Base-by-base conservation (phyloP, 164 flowering plant species). In the Macadamia tetraphylla region DNA sequence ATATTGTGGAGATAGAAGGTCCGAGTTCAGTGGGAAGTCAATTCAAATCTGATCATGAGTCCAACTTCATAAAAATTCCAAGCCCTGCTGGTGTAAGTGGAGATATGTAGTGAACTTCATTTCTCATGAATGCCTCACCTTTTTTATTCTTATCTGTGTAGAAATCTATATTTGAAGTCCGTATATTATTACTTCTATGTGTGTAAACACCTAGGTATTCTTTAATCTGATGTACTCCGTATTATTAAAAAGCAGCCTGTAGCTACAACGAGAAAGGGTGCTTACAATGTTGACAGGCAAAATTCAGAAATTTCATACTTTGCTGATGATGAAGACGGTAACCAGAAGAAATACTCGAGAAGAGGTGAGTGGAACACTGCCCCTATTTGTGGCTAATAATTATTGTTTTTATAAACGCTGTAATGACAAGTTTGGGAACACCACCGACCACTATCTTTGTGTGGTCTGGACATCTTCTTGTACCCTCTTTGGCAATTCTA, bases 311-410 rank as follows among this genome's bases (percentile, higher is more conserved):
- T 83, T n/a, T 85, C 84, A 64, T 92, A 95, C 81, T 91, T 82
- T 80, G 97, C 94, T 0, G 99, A 95, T 74, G 98, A 95, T 82
- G 99, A 95, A 79, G 99, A 95, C 77, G 92, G 82, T 66, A 85
- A 81, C 64, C 80, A 67, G 68, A 91, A 85, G 65, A 95, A 95
- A 75, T 95, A 95, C 76, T 60, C 76, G 42, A 77, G 88, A 69
- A 86, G 99, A 63, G 99, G 99, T 87, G 62, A 84, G 84, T 49
- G 9, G 12, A 18, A 46, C 29, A 3, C 49, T 65, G 6, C 40
- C 3, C 18, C 23, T 23, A 23, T 40, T 65, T 66, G 17, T 49
- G 29, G 30, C 23, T n/a, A 15, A 12, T 55, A 17, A 18, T 18
- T 69, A 8, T 69, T 14, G 48, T 40, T 60, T 30, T 12, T 13